Evolutionary conservation across 2,329 filamentous ascomycete genomes (phyloP).

Genomic region (Ophiostoma sp.): DNA sequence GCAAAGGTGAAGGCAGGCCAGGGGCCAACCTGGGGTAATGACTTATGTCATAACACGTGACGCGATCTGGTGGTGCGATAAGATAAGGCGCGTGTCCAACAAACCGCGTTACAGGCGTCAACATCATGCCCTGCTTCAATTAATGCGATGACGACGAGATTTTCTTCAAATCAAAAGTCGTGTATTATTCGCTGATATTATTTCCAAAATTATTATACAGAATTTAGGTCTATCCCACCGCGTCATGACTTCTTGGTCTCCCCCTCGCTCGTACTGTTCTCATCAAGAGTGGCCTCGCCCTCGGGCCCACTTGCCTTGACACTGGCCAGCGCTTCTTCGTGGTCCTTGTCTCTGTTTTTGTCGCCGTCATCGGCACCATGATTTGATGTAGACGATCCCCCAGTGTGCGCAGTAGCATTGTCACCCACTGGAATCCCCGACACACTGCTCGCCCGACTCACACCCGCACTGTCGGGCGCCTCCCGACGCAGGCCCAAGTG

Average conservation of each 20-base stretch:
- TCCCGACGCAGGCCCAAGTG: constrained; percentile 68
- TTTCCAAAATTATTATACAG: not conserved
- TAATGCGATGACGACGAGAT: not conserved
- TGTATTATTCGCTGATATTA: not conserved
- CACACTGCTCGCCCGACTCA: constrained; percentile 73
- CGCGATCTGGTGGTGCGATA: not conserved
- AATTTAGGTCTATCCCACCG: not conserved
- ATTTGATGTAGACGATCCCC: not conserved
- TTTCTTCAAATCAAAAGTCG: not conserved
- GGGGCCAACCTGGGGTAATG: not conserved
- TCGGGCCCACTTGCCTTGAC: constrained; percentile 36
- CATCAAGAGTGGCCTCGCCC: constrained; percentile 33
- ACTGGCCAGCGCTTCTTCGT: constrained; percentile 32
- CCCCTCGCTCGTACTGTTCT: not conserved
- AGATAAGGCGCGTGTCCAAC: not conserved
- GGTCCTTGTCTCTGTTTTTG: constrained; percentile 3
- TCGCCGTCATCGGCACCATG: not conserved
- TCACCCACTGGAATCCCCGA: constrained; percentile 40
- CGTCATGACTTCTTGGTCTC: not conserved
- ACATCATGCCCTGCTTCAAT: not conserved
- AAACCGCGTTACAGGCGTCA: no score
- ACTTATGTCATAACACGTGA: constrained; percentile 4
- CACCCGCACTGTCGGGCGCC: constrained; percentile 63
- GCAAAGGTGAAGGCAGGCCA: not conserved
- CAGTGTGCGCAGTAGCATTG: not conserved